Base-by-base conservation (phyloP, 495 filamentous ascomycete species). In the Xylaria bambusicola region DNA sequence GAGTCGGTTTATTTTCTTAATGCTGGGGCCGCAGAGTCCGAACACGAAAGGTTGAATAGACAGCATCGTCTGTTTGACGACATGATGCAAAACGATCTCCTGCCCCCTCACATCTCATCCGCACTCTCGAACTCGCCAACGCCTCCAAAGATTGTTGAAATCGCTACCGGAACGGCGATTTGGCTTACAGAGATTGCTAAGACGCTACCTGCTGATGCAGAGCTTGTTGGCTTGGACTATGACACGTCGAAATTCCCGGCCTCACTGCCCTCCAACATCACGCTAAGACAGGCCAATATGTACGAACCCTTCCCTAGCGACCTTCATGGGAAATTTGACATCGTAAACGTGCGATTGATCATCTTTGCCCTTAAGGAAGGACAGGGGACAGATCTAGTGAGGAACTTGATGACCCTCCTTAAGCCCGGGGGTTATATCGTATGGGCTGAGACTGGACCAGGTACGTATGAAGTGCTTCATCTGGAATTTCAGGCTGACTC, bases 221-320 rank as follows among this genome's bases (percentile, higher is more conserved):
- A 58, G 33, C 23, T 58, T 35, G 46, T 58, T 3, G 56, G 56
- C 8, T n/a, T 58, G 1, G 56, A 58, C 35, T 42, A 41, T 9
- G 56, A 58, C 24, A 58, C 35, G n/a, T 41, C 56, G 2, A 58
- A 58, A 20, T 58, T 58, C 24, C 53, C 53, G 6, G 15, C 44
- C 7, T 41, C 33, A 9, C 46, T 42, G 9, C 12, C 46, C 1
- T 17, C 46, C 5, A 58, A 58, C 46, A 58, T 58, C 33, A 51
- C 33, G 13, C 46, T 58, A 9, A 45, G 47, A 42, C 31, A 29
- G n/a, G 46, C 46, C 12, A 24, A 58, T 18, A 58, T 58, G 56
- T 33, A 17, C 5, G 17, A 40, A n/a, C 46, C 44, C 4, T 58
- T 58, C 20, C 46, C 56, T 8, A 31, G n/a, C 24, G 56, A 49